phyloP scores from a whole-genome alignment of 768 basidiomycete species.

The Lactarius trivialis region DNA sequence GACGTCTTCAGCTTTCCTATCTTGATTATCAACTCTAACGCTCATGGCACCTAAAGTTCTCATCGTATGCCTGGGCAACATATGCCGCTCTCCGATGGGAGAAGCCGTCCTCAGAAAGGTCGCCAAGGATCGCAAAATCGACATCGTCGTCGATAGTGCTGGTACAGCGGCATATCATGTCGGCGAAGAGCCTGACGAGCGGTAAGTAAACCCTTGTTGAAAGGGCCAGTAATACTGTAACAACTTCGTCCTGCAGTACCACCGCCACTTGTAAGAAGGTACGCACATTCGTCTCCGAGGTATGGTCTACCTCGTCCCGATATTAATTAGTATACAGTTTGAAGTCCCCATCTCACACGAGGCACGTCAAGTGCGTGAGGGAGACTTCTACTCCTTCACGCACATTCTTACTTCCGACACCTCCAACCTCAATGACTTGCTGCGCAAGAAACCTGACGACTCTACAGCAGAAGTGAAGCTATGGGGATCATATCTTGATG shows the following conservation, averaged over 20 bases:
- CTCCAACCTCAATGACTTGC: slow-evolving; percentile 60
- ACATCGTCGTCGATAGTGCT: slow-evolving; percentile 72
- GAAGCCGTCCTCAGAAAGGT: slow-evolving; percentile 76
- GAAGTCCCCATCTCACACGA: slow-evolving; percentile 60
- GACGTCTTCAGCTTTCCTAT: neutral
- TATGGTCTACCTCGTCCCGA: neutral
- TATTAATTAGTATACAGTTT: slow-evolving; percentile 39
- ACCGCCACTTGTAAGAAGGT: slow-evolving; percentile 68
- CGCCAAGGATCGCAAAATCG: slow-evolving; percentile 57
- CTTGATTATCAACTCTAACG: neutral
- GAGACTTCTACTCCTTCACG: slow-evolving; percentile 71
- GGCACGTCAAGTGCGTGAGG: slow-evolving; percentile 55
- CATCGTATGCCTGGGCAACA: slow-evolving; percentile 77
- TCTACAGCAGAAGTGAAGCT: slow-evolving; percentile 60
- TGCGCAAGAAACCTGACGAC: slow-evolving; percentile 41
- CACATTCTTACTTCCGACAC: slow-evolving; percentile 85
- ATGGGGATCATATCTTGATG: slow-evolving; percentile 77
- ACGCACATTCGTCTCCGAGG: neutral
- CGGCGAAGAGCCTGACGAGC: slow-evolving; percentile 76
- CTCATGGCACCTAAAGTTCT: slow-evolving; percentile 43
- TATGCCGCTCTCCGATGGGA: slow-evolving; percentile 89
- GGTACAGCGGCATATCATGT: slow-evolving; percentile 82
- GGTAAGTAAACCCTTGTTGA: slow-evolving; percentile 37
- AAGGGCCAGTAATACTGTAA: neutral
- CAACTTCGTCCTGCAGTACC: slow-evolving; percentile 40